Evolutionary conservation across 2,329 filamentous ascomycete species (phyloP), one percentile per base, ranked within the genome.

Genomic region (Fusarium stilboides): DNA sequence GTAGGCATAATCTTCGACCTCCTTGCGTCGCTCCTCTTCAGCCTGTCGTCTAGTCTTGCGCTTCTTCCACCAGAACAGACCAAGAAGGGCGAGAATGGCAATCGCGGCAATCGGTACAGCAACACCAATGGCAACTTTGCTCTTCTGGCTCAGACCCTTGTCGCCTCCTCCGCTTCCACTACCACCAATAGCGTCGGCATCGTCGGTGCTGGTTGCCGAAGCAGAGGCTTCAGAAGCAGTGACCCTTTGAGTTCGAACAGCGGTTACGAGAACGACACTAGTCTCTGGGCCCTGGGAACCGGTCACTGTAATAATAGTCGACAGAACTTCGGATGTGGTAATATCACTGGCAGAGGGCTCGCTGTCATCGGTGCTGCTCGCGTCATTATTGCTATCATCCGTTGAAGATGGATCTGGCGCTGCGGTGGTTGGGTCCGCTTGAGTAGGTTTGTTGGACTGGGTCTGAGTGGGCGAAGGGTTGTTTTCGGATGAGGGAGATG

Each of bases 1-100:
- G 84, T 94, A 98, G 33, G 92, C 91, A 78, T 98, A 98, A 77
- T 98, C 96, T 79, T 98, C 95, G 13, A 98, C 94, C 80, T 99
- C 96, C 82, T 98, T 98, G 68, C 94, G 89, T 51, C 96, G 89
- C 74, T 94, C 89, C 77, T 98, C 96, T 76, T 96, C 94, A 15
- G 91, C 92, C 68, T 89, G 89, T 84, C 94, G 96, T 69, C 91
- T 89, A 75, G 92, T 90, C 83, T 97, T 97, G 68, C 94, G 91
- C 82, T 90, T 94, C 77, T 93, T 90, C 94, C 94, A 99, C 76
- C 95, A 89, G 79, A 92, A 94, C 28, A 98, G 85, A 8, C 90
- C 92, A 5, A 88, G 89, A 10, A 95, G 80, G 4, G 95, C 89
- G 22, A 98, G 85, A 19, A 97, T 80, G 3, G 93, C 94, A 37